Conservation (phyloP, 148 eudicot genomes). For the Vaccinium vitisidaea region DNA sequence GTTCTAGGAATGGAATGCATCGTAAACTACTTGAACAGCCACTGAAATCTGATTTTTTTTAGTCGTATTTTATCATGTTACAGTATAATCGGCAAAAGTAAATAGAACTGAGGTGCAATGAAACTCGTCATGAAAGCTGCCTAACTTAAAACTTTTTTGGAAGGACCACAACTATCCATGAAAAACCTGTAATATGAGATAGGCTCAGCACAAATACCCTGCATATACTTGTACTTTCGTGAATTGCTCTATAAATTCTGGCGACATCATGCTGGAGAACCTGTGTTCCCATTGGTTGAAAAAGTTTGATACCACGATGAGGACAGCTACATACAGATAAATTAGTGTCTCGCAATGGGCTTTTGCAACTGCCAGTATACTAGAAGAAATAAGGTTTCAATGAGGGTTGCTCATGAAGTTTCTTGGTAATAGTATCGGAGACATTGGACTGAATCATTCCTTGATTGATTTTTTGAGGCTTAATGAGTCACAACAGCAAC, state of each 20-base stretch:
- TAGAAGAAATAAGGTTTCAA: not conserved
- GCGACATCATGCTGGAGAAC: not conserved
- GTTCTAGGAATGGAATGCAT: not conserved
- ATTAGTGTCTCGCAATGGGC: not conserved
- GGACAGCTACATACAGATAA: not conserved
- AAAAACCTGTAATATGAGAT: not conserved
- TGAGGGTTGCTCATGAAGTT: not conserved
- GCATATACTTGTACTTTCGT: not conserved
- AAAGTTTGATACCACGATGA: not conserved
- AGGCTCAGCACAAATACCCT: not conserved
- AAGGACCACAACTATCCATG: not conserved
- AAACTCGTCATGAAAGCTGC: not conserved
- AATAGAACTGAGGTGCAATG: not conserved
- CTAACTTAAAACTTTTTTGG: not conserved
- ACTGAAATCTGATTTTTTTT: not conserved
- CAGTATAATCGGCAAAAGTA: not conserved
- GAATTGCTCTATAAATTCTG: not conserved
- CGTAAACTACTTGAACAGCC: slow-evolving; percentile 3
- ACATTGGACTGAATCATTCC: not conserved
- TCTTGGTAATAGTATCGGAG: not conserved
- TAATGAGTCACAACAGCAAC: not conserved
- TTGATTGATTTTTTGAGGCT: not conserved
- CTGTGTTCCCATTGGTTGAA: not conserved
- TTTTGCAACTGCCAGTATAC: not conserved
- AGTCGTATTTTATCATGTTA: not conserved